A percentile compares a stretch with the other conserved stretches of the same genome.
Evolutionary conservation across 2,329 filamentous ascomycete genomes (phyloP).

Genomic region (Diaporthe ampelina): DNA sequence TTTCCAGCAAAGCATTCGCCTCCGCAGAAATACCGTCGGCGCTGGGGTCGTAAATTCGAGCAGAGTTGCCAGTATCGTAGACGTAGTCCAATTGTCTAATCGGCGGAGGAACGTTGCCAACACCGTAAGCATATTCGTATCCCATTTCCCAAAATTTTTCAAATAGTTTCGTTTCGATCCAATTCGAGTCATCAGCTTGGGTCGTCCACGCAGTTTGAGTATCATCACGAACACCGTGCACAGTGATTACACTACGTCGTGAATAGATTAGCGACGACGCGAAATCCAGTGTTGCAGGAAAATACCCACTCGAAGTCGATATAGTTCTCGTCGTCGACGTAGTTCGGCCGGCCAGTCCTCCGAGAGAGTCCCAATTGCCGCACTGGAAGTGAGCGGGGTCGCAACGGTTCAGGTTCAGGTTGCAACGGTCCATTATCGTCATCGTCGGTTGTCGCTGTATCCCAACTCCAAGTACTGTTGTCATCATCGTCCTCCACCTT

Average conservation of each 20-base stretch:
- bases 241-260: constrained; percentile 8
- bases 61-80: not conserved
- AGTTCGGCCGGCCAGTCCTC: not conserved
- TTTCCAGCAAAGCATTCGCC: not conserved
- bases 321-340: not conserved
- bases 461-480: not conserved
- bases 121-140: too few species aligned
- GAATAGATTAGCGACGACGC: not conserved
- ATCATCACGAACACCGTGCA: constrained; percentile 11
- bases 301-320: not conserved
- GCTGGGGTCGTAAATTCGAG: not conserved
- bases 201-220: not conserved
- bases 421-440: too few species aligned
- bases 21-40: not conserved
- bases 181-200: not conserved
- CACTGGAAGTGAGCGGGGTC: too few species aligned
- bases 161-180: too few species aligned
- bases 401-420: too few species aligned
- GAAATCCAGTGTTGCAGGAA: not conserved
- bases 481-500: not conserved
- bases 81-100: constrained; percentile 9
- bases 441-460: not conserved
- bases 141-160: too few species aligned
- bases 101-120: too few species aligned
- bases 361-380: not conserved